Conservation (phyloP, 108 stramenopile genomes). For the Schizochytrium sp. region DNA sequence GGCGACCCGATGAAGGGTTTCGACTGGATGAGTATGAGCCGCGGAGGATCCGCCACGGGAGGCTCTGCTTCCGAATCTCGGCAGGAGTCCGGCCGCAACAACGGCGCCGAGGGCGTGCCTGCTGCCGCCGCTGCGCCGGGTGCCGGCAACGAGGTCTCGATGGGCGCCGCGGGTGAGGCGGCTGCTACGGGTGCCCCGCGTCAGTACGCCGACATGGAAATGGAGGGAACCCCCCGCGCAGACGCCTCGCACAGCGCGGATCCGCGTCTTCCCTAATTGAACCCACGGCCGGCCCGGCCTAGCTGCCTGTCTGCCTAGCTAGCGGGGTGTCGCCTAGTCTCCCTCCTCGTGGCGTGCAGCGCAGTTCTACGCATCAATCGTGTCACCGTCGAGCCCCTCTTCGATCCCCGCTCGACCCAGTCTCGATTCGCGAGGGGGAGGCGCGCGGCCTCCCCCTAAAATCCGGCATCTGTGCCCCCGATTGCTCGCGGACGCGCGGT, state of each 20-base stretch:
- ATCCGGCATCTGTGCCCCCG: no score
- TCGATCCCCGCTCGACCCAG: no score
- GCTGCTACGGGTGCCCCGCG: not conserved
- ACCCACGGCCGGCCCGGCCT: no score
- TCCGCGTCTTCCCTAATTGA: not conserved
- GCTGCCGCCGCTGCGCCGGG: not conserved
- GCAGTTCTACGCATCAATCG: no score
- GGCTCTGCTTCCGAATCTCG: not conserved
- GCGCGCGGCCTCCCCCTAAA: no score
- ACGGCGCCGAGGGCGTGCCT: not conserved
- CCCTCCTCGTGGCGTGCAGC: no score
- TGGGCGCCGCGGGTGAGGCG: not conserved
- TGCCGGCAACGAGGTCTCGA: not conserved
- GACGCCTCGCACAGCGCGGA: not conserved
- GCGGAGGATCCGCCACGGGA: not conserved
- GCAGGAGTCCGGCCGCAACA: not conserved
- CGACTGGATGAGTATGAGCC: slow-evolving; percentile 68
- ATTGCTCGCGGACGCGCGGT: no score
- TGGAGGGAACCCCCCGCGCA: not conserved
- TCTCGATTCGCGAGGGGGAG: no score
- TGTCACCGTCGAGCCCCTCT: no score
- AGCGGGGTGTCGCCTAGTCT: no score
- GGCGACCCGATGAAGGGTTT: slow-evolving; percentile 99
- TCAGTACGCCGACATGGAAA: slow-evolving; percentile 2
- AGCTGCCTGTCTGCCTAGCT: no score